These are phyloP conservation scores for Solanum pimpinellifolium DNA, from an alignment of 257 asterid genomes.

Conservation along the genomic window DNA sequence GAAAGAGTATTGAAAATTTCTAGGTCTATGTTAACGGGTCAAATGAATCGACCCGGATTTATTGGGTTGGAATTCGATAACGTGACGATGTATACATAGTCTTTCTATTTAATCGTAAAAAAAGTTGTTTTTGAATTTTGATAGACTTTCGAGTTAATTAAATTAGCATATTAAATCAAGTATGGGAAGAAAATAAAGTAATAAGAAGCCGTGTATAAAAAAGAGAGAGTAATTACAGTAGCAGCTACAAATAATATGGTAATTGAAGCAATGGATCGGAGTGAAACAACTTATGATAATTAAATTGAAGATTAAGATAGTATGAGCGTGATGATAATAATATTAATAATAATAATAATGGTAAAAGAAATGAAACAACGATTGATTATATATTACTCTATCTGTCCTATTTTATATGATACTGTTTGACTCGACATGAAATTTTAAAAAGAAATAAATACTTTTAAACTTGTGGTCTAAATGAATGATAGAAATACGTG, in stretches of 20 bases:
- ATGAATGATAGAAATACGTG: too few relatives aligned
- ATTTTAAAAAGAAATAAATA: too few relatives aligned
- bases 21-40: slow-evolving; percentile 3
- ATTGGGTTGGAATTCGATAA: not conserved
- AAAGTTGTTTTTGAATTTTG: too few relatives aligned
- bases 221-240: not conserved
- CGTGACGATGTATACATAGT: not conserved
- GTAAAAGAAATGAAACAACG: too few relatives aligned
- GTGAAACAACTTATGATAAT: not conserved
- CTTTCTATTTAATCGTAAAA: not conserved
- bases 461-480: too few relatives aligned
- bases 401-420: too few relatives aligned
- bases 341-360: not conserved
- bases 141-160: not conserved
- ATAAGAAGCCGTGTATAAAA: not conserved
- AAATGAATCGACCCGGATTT: not conserved
- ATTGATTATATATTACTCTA: too few relatives aligned
- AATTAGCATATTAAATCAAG: not conserved
- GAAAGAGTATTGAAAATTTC: not conserved
- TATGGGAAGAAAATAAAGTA: not conserved
- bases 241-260: not conserved
- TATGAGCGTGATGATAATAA: not conserved
- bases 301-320: not conserved
- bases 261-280: not conserved
- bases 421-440: too few relatives aligned